These are phyloP conservation scores for Chenopodium album DNA, from an alignment of 148 eudicot species.

Conservation along the genomic window DNA sequence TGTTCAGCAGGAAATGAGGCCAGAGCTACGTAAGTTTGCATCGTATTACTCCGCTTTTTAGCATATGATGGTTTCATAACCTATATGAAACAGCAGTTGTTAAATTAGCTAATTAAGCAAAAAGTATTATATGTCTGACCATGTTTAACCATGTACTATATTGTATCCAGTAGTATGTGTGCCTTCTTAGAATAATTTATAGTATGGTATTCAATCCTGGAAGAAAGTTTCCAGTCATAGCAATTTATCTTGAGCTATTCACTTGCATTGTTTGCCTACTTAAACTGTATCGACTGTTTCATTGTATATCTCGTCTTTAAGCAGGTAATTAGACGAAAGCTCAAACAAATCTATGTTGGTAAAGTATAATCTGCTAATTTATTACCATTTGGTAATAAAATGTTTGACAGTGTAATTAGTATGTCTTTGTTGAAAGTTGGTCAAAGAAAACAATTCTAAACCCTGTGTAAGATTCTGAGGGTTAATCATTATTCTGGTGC, in stretches of 20 bases:
- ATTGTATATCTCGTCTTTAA: background rate
- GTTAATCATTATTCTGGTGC: slow-evolving; percentile 19
- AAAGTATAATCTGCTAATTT: background rate
- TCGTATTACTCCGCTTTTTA: background rate
- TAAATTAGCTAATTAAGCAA: slow-evolving; percentile 15
- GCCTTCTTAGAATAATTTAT: slow-evolving; percentile 29
- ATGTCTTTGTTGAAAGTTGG: slow-evolving; percentile 6
- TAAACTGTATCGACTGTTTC: background rate
- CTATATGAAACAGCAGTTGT: slow-evolving; percentile 43
- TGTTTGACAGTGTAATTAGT: background rate
- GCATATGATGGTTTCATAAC: slow-evolving; percentile 43
- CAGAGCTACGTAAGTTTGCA: background rate
- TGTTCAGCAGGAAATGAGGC: slow-evolving; percentile 59
- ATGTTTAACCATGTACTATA: slow-evolving; percentile 27
- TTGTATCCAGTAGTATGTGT: slow-evolving; percentile 17
- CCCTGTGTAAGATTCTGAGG: background rate
- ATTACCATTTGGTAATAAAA: too few species aligned
- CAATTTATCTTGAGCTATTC: background rate
- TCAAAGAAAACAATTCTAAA: background rate
- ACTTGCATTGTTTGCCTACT: background rate
- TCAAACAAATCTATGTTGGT: too few species aligned
- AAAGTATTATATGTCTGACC: slow-evolving; percentile 6
- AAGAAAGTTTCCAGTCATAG: background rate
- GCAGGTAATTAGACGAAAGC: too few species aligned
- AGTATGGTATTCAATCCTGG: slow-evolving; percentile 5